Percentiles rank a stretch among this genome's conserved stretches.
Evolutionary conservation across 1,284 basidiomycete genomes (phyloP).

Genomic region (Tranzscheliella williamsii): DNA sequence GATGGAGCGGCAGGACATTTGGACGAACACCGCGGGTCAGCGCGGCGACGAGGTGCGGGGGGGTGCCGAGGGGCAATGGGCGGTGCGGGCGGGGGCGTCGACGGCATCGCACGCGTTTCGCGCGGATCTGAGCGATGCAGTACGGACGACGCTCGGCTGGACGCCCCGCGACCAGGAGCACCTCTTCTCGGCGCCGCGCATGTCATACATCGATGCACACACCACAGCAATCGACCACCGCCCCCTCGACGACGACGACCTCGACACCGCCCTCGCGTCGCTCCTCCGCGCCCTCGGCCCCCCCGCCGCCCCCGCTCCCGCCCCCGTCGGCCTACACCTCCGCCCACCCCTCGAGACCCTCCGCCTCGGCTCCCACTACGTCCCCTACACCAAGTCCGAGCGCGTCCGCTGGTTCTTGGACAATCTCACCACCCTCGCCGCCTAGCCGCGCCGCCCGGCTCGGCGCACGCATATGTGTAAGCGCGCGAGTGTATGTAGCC

Average conservation of each 20-base stretch:
- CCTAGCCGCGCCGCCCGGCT: no score
- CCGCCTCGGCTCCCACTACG: conserved; percentile 24
- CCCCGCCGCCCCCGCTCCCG: neutral
- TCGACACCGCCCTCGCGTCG: conserved; percentile 4
- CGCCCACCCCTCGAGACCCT: conserved; percentile 15
- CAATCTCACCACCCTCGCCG: conserved; percentile 24
- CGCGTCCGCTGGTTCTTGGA: conserved; percentile 32
- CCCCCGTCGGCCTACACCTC: neutral
- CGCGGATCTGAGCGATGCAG: conserved; percentile 20
- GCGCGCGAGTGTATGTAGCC: no score
- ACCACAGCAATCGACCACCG: conserved; percentile 1
- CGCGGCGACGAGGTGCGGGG: conserved; percentile 6
- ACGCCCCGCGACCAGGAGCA: conserved; percentile 13
- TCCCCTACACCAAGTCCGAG: conserved; percentile 30
- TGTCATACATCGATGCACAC: neutral
- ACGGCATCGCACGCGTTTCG: conserved; percentile 16
- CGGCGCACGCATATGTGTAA: no score
- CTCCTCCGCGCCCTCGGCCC: neutral
- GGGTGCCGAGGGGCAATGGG: conserved; percentile 7
- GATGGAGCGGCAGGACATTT: conserved; percentile 41
- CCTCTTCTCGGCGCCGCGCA: neutral
- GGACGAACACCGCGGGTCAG: conserved; percentile 38
- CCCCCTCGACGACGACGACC: neutral
- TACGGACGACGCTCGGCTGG: conserved; percentile 28
- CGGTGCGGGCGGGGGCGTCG: no score